These are phyloP conservation scores for Lasiosphaeria ovina DNA, from an alignment of 495 filamentous ascomycete species.

Conservation along the genomic window DNA sequence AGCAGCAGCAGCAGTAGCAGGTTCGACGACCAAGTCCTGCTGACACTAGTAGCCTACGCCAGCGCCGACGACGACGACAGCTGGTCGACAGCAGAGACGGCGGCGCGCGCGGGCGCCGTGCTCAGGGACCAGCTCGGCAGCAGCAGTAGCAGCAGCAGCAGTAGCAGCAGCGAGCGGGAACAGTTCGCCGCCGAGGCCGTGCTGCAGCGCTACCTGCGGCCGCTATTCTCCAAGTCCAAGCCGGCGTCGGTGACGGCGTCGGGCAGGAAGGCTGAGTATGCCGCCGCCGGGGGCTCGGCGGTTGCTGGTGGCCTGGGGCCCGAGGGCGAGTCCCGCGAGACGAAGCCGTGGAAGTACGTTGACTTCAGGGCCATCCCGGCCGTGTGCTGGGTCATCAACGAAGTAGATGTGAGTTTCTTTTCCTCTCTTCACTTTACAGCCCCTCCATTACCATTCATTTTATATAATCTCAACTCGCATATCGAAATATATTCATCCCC, in stretches of 20 bases:
- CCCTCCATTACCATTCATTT: neutral
- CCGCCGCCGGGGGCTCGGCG: slow-evolving; percentile 38
- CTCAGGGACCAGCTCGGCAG: slow-evolving; percentile 40
- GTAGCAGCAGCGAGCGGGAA: slow-evolving; percentile 10
- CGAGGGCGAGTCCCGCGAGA: slow-evolving; percentile 49
- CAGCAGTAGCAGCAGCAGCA: slow-evolving; percentile 1
- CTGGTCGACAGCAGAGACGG: slow-evolving; percentile 27
- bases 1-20: too few relatives aligned
- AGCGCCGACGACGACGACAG: too few relatives aligned
- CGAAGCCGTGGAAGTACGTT: slow-evolving; percentile 74
- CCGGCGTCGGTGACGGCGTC: slow-evolving; percentile 60
- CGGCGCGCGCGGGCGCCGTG: slow-evolving; percentile 36
- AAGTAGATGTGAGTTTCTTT: slow-evolving; percentile 42
- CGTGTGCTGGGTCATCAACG: slow-evolving; percentile 62
- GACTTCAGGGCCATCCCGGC: slow-evolving; percentile 61
- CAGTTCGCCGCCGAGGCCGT: slow-evolving; percentile 53
- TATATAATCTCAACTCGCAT: too few relatives aligned
- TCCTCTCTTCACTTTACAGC: neutral
- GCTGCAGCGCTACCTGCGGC: slow-evolving; percentile 55
- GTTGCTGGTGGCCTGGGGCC: slow-evolving; percentile 19
- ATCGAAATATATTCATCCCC: too few relatives aligned
- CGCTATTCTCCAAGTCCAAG: slow-evolving; percentile 67
- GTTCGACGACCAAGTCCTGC: too few relatives aligned
- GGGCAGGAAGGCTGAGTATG: slow-evolving; percentile 56
- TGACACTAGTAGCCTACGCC: too few relatives aligned